Evolutionary conservation across 208 protist species (phyloP), one percentile per base, ranked within the genome.

Genomic region (Acanthamoeba polyphaga): DNA sequence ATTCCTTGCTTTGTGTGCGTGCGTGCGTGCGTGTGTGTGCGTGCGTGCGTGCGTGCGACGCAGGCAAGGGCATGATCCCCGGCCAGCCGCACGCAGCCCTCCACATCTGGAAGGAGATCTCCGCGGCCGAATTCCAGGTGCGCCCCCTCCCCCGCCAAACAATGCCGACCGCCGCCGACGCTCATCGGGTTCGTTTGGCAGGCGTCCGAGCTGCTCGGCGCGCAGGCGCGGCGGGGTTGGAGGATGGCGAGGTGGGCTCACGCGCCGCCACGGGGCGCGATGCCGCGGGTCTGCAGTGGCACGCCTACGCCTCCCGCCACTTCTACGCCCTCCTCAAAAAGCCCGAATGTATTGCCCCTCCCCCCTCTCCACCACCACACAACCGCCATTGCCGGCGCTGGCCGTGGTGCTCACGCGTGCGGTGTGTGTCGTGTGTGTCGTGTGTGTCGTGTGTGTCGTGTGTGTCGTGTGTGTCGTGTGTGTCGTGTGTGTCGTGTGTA

Each of bases 51-150:
- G n/a, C n/a, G n/a, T n/a, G n/a, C n/a, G n/a, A n/a, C 19, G 9
- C 5, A 70, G 64, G 27, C 64, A 70, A 70, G 64, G 64, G 64
- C 64, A 70, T 70, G 64, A 70, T 70, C 22, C 64, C 64, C 10
- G 64, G 64, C 64, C 64, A 70, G 64, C 27, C 64, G 19, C 64
- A 70, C 64, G 64, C 64, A 32, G 64, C 64, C 64, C 64, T 70
- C 64, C 64, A 70, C 64, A 32, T 32, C 6, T 70, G 64, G 64
- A 70, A 70, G 64, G 64, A 70, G 64, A 70, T 70, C 64, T 34
- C 27, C 10, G 8, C 64, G 9, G 17, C 22, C 64, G 64, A 70
- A 19, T 70, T 55, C 15, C 51, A 55, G 51, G 51, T 55, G 51
- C 51, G 51, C 51, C 3, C 8, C 15, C 51, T 3, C 12, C 51